A percentile compares a stretch with the other conserved stretches of the same genome.
These are phyloP conservation scores for Gynochthodes officinalis DNA, from an alignment of 257 asterid genomes.

Conservation along the genomic window DNA sequence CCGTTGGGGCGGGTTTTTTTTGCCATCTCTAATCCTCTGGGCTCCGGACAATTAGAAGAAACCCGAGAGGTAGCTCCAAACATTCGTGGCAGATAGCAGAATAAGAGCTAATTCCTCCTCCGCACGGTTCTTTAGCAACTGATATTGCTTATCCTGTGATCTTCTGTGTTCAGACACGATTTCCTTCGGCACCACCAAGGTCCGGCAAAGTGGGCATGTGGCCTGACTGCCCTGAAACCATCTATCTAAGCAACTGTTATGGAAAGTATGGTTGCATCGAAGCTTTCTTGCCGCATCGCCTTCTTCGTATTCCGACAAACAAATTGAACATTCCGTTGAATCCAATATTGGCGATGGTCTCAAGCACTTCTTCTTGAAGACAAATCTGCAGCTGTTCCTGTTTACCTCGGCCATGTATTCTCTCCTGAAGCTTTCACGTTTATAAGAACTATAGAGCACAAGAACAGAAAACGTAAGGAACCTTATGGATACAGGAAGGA, in stretches of 20 bases:
- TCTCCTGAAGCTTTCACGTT: constrained; percentile 11
- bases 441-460: constrained; percentile 22
- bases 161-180: constrained; percentile 7
- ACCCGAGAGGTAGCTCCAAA: constrained; percentile 10
- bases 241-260: constrained; percentile 42
- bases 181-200: constrained; percentile 32
- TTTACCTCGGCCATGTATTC: constrained; percentile 35
- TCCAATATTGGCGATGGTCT: background rate
- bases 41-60: background rate
- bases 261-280: constrained; percentile 45
- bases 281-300: constrained; percentile 45
- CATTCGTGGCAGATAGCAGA: constrained; percentile 15
- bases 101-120: constrained; percentile 24
- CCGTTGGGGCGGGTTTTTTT: too few relatives aligned
- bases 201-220: constrained; percentile 62
- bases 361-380: constrained; percentile 9
- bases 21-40: too few relatives aligned
- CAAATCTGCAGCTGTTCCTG: constrained; percentile 35
- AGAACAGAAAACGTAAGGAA: constrained; percentile 24
- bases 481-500: constrained; percentile 42
- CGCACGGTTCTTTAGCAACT: background rate
- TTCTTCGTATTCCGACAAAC: constrained; percentile 38
- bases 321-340: constrained; percentile 42
- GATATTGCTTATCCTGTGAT: background rate
- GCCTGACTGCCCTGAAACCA: constrained; percentile 35